Percentiles rank a stretch among this genome's conserved stretches.
Conservation (phyloP, 495 filamentous ascomycete species). For the Niebla homalea region DNA sequence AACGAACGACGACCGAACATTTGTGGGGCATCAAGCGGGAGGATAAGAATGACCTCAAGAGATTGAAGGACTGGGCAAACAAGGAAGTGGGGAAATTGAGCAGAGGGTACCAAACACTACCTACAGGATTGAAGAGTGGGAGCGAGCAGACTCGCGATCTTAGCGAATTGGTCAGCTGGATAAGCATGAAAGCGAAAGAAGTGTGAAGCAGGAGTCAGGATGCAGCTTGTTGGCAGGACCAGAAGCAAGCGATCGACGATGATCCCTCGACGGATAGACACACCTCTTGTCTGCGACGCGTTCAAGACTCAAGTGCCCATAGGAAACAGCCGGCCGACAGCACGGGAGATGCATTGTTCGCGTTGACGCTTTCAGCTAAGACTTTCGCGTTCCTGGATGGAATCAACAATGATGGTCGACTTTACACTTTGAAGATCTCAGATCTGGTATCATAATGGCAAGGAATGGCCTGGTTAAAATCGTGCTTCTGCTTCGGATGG, state of each 20-base stretch:
- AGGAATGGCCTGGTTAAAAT: background rate
- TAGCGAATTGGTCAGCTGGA: too few relatives aligned
- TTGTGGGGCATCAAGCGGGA: background rate
- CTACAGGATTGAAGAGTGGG: background rate
- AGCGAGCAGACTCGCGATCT: background rate
- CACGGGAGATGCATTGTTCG: too few relatives aligned
- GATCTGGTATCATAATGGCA: background rate
- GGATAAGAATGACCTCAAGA: background rate
- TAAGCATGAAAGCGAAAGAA: background rate
- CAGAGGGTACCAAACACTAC: background rate
- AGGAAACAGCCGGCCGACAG: too few relatives aligned
- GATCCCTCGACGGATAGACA: too few relatives aligned
- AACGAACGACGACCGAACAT: background rate
- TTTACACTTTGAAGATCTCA: background rate
- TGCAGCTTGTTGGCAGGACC: background rate
- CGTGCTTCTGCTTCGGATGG: background rate
- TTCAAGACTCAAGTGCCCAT: too few relatives aligned
- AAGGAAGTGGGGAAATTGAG: background rate
- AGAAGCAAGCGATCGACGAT: background rate
- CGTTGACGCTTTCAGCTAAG: too few relatives aligned
- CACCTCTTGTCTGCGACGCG: too few relatives aligned
- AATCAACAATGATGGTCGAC: background rate
- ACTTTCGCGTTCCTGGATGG: too few relatives aligned
- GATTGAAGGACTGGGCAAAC: too few relatives aligned
- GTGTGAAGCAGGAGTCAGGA: background rate